Base-by-base conservation (phyloP, 192 early-diverging fungal species). In the Podila epicladia region DNA sequence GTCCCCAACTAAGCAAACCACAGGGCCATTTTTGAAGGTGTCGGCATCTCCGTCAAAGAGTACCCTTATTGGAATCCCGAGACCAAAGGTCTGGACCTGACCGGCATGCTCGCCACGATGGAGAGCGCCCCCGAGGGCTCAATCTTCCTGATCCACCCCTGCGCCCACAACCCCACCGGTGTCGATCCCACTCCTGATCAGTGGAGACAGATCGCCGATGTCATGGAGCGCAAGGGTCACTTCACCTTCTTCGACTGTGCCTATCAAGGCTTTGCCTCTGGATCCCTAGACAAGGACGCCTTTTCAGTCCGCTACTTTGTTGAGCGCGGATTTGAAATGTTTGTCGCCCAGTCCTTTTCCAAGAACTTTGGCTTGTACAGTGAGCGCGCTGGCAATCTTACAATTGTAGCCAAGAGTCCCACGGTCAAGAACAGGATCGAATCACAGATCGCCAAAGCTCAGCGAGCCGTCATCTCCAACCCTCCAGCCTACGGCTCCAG, bases 321-420 rank as follows among this genome's bases (percentile, higher is more conserved):
- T 4, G 85, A 91, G n/a, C 89, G 92, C 66, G 97, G 96, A 4
- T 96, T 97, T 82, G 97, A 99, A 80, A 70, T 97, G 69, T 89
- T 98, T 62, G 87, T 97, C 8, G 90, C 93, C 37, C 94, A 99
- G 85, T 96, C 95, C 20, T 99, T 94, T 86, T 92, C 95, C 84
- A 99, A 99, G 88, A 99, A 99, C 91, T 94, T 99, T 91, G 98
- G 98, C 19, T 87, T 99, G 45, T 99, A 99, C 83, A 89, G 90
- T 88, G 85, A 99, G 84, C 92, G 97, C 67, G 91, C 90, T 59
- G 97, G 97, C 13, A 93, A 92, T 82, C 80, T 97, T 70, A 94
- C 94, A 26, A 88, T 93, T 7, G 95, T 99, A n/a, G 82, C 90
- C 17, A 65, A 74, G 50, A 84, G 74, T 9, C 37, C 87, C 8